A percentile compares a stretch with the other conserved stretches of the same genome.
These are phyloP conservation scores for Microsporum audouinii DNA, from an alignment of 2,329 filamentous ascomycete species.

Conservation along the genomic window DNA sequence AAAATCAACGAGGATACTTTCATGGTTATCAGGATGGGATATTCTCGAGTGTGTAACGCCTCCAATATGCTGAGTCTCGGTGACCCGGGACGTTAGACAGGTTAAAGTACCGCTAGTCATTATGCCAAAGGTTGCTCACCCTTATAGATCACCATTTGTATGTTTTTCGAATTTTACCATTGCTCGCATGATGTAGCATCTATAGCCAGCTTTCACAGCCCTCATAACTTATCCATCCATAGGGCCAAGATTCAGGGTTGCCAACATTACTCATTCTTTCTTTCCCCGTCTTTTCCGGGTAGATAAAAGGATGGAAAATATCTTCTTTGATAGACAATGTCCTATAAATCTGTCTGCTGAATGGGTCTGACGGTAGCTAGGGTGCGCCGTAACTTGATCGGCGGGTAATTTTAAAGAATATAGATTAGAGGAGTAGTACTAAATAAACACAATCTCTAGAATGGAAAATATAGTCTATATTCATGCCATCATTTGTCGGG, in stretches of 20 bases:
- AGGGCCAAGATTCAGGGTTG: conserved; percentile 5
- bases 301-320: too few species aligned
- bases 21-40: not conserved
- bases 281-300: too few species aligned
- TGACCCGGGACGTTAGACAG: not conserved
- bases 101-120: not conserved
- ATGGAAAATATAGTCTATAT: too few species aligned
- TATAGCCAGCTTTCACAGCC: not conserved
- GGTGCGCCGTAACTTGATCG: too few species aligned
- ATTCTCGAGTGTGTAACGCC: not conserved
- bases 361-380: too few species aligned
- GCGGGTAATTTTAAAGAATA: too few species aligned
- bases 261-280: not conserved
- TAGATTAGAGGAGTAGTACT: too few species aligned
- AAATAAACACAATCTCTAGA: too few species aligned
- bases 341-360: too few species aligned
- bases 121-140: not conserved
- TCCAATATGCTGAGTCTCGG: not conserved
- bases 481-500: too few species aligned
- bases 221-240: not conserved
- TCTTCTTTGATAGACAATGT: too few species aligned
- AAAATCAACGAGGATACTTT: not conserved
- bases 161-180: not conserved
- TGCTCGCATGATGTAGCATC: not conserved
- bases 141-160: not conserved